A percentile compares a stretch with the other conserved stretches of the same genome.
Evolutionary conservation across 257 asterid genomes (phyloP).

Genomic region (Nicotiana tabacum): DNA sequence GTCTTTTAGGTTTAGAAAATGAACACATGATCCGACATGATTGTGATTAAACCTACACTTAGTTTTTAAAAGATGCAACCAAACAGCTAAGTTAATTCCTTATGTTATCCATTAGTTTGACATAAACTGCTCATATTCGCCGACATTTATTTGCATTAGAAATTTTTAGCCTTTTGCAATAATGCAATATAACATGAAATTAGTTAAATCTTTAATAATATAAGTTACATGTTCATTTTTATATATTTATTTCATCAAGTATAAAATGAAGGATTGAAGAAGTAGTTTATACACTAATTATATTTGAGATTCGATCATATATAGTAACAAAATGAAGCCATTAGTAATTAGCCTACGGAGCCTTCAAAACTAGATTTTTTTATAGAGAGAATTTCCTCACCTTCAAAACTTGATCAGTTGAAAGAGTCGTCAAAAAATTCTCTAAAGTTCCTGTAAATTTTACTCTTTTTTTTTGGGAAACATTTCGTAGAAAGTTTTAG

Average conservation of each 20-base stretch:
- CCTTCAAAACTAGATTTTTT: neutral
- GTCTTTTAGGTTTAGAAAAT: conserved; percentile 1
- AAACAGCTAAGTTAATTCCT: conserved; percentile 8
- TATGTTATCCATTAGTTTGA: conserved; percentile 2
- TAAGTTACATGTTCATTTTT: neutral
- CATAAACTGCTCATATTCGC: neutral
- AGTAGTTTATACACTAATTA: too few species aligned
- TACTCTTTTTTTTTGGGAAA: too few species aligned
- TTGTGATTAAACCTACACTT: neutral
- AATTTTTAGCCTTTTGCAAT: neutral
- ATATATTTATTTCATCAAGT: neutral
- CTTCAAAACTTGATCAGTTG: neutral
- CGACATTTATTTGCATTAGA: neutral
- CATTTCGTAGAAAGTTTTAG: neutral
- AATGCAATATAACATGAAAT: neutral
- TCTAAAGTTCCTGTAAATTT: neutral
- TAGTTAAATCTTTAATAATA: neutral
- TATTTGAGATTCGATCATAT: too few species aligned
- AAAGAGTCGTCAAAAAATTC: neutral
- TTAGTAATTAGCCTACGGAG: neutral
- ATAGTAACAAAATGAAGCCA: neutral
- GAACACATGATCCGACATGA: conserved; percentile 1
- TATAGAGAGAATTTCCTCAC: neutral
- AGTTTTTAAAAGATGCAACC: neutral
- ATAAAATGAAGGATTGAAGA: neutral